Evolutionary conservation across 192 early-diverging fungal genomes (phyloP), one percentile per base, ranked within the genome.

Genomic region (Coemansia sp.): DNA sequence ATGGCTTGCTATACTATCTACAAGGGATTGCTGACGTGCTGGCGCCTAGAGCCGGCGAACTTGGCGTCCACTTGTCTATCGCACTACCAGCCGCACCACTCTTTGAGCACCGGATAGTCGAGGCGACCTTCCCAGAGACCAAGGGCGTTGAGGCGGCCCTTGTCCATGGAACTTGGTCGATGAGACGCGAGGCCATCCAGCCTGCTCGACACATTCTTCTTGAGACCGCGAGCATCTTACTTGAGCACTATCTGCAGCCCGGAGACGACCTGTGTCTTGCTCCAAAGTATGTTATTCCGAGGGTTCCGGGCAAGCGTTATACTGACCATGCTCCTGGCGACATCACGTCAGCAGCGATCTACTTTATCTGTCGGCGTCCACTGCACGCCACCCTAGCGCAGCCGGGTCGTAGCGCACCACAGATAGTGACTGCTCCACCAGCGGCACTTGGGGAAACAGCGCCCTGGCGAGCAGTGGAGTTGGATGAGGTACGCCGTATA

Each of bases 1-100:
- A 64, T 28, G 67, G 58, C 33, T 30, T 66, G 14, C 59, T 76
- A 33, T 60, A 67, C 33, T 67, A 61, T 28, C 9, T 82, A 65
- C 74, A 82, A 63, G 65, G 57, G n/a, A 67, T 82, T 23, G 71
- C 53, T 38, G 79, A 82, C 42, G 75, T 72, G 11, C 35, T 76
- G 58, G 75, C 71, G 1, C 74, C 79, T 11, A 53, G 74, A 50
- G 79, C 79, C 5, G 74, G 40, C 3, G 75, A 76, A 43, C 68
- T 76, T 30, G 67, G 59, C 14, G 59, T 76, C 10, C 33, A 42
- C 3, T 11, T 82, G 33, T 37, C 62, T 1, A 47, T 82, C 40
- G 71, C 79, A 1, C 52, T 82, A 17, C 79, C 75, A 1, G 66
- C 40, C 4, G 42, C 62, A 44, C 50, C 62, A 2, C 55, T 47